Evolutionary conservation across 1,284 basidiomycete species (phyloP).

Genomic region (Sporisorium exsertum): DNA sequence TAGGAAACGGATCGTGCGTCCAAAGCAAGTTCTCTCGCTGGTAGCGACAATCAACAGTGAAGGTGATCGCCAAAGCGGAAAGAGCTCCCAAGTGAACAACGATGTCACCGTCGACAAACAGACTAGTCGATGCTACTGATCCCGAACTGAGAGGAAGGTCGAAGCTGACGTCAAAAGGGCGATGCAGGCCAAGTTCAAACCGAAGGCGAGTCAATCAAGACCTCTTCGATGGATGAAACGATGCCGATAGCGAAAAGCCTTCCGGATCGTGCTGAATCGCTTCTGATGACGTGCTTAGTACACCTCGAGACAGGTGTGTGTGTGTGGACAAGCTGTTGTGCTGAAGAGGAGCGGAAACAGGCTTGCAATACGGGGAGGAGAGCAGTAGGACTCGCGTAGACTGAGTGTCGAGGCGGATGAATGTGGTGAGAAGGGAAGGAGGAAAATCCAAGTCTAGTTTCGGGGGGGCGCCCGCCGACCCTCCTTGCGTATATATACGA

Average conservation of each 20-base stretch:
- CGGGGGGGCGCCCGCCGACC: constrained; percentile 28
- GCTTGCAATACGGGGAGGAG: constrained; percentile 8
- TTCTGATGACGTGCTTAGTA: constrained; percentile 15
- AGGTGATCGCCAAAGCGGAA: constrained; percentile 38
- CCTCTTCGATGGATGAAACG: constrained; percentile 35
- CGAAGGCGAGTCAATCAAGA: constrained; percentile 46
- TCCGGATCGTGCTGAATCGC: constrained; percentile 23
- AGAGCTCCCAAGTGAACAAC: constrained; percentile 30
- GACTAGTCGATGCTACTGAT: constrained; percentile 43
- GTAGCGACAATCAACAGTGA: constrained; percentile 35
- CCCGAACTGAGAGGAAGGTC: background rate
- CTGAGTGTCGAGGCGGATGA: constrained; percentile 52
- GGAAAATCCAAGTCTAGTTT: constrained; percentile 27
- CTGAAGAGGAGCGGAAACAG: constrained; percentile 18
- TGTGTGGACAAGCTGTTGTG: constrained; percentile 29
- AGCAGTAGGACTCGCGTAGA: constrained; percentile 44
- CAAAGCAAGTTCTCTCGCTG: constrained; percentile 14
- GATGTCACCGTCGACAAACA: constrained; percentile 45
- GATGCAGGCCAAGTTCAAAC: constrained; percentile 14
- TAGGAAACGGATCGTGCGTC: constrained; percentile 3
- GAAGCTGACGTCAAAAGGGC: constrained; percentile 21
- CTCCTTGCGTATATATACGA: constrained; percentile 38
- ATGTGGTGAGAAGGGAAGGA: constrained; percentile 52
- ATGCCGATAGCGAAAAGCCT: constrained; percentile 6
- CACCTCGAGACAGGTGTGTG: no score